Base-by-base conservation (phyloP, 345 rosid genomes). In the Diplotaxis tenuifolia region DNA sequence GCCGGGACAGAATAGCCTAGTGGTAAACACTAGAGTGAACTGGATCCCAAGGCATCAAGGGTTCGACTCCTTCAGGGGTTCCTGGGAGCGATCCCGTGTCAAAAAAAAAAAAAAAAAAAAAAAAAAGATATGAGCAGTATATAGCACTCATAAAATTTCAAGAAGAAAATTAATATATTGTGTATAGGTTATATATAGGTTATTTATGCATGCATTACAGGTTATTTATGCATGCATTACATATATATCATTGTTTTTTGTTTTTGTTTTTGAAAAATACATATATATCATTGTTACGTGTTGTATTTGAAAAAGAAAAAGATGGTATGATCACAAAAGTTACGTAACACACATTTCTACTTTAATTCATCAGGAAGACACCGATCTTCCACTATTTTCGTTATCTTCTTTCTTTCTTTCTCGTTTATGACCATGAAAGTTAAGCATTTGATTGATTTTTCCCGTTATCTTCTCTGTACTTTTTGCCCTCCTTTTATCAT, bases 331-430 rank as follows among this genome's bases (percentile, higher is more conserved):
- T 64, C 22, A 40, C 5, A 53, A 76, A 75, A 70, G 75, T 70
- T 76, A 76, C 80, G 67, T 76, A n/a, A 58, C 71, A 70, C 62
- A 64, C 62, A 62, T 45, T 63, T 70, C 64, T 70, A 70, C 80
- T 76, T 76, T 76, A 57, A 68, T 70, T 76, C 71, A 63, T 76
- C 71, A 70, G 62, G 80, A 77, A 77, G 72, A 25, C 76, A 77
- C 53, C 75, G 16, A 55, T 71, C 50, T 71, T 52, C 76, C 80
- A 65, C 50, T 71, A 65, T 64, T 56, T 70, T 76, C 28, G 1
- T 76, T 70, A 71, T 65, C 76, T 71, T 59, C 62, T 71, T 49
- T 28, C 45, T 25, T 14, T 32, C 29, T 71, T 63, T 64, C 34
- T 65, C 66, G 67, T 65, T 34, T 65, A 58, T 58, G 72, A 65